Evolutionary conservation across 768 basidiomycete species (phyloP).

Genomic region (Clathrus columnatus): DNA sequence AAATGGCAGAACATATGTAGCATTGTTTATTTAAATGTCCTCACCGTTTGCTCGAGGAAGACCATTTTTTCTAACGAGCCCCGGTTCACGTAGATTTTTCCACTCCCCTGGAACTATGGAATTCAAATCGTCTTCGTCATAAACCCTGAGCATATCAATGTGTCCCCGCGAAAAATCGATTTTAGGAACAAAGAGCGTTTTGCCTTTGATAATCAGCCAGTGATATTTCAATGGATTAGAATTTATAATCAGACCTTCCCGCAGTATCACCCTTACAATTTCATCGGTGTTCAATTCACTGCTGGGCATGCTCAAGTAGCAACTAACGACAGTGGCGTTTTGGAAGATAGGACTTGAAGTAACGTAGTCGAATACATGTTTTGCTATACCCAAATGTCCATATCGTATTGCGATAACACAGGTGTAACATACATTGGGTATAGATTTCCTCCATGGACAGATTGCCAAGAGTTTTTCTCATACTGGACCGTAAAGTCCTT

Average conservation of each 20-base stretch:
- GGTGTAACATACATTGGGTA: neutral
- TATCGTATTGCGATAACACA: neutral
- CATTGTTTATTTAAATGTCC: conserved; percentile 17
- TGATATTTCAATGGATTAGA: neutral
- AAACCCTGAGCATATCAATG: conserved; percentile 64
- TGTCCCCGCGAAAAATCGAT: conserved; percentile 36
- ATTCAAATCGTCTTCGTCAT: conserved; percentile 48
- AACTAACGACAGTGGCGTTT: conserved; percentile 45
- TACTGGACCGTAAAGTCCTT: neutral
- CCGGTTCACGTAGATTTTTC: conserved; percentile 71
- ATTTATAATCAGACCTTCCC: conserved; percentile 34
- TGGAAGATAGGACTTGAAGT: conserved; percentile 48
- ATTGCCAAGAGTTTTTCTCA: neutral
- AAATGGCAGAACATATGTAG: neutral
- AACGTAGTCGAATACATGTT: conserved; percentile 19
- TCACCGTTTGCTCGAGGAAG: conserved; percentile 43
- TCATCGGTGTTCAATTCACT: conserved; percentile 56
- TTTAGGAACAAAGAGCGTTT: conserved; percentile 62
- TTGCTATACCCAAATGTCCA: neutral
- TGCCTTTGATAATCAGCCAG: conserved; percentile 33
- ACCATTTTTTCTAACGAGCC: conserved; percentile 32
- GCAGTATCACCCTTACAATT: conserved; percentile 45
- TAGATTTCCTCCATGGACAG: neutral
- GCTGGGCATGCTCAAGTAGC: conserved; percentile 73
- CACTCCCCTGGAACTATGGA: conserved; percentile 53